Evolutionary conservation across 768 basidiomycete species (phyloP).

Genomic region (Tylopilus vinaceipallidus): DNA sequence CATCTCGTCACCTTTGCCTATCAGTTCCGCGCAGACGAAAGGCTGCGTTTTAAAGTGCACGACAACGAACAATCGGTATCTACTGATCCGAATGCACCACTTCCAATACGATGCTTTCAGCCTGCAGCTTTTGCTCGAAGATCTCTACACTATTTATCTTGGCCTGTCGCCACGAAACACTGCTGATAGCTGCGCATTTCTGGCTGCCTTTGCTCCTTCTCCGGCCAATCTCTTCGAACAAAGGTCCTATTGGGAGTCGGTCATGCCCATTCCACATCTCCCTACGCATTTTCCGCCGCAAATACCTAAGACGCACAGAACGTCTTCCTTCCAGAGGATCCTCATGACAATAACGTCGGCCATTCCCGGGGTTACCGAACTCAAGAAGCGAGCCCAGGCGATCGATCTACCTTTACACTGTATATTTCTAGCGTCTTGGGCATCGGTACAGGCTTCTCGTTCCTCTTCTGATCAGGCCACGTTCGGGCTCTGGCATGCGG

Average conservation of each 20-base stretch:
- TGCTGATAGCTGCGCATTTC: constrained; percentile 30
- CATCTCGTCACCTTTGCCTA: constrained; percentile 21
- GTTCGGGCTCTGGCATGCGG: constrained; percentile 49
- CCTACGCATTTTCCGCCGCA: constrained; percentile 29
- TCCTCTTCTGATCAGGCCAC: constrained; percentile 29
- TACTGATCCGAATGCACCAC: constrained; percentile 42
- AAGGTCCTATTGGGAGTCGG: constrained; percentile 36
- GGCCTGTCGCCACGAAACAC: constrained; percentile 22
- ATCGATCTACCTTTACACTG: constrained; percentile 37
- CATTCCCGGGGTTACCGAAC: constrained; percentile 40
- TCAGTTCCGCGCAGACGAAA: constrained; percentile 19
- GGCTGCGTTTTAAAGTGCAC: constrained; percentile 19
- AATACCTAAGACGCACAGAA: neutral
- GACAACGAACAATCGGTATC: constrained; percentile 11
- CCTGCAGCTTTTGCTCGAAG: constrained; percentile 38
- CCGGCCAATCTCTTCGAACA: constrained; percentile 20
- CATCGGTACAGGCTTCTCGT: constrained; percentile 35
- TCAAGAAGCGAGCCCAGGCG: constrained; percentile 44
- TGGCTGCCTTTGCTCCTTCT: constrained; percentile 23
- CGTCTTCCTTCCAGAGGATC: constrained; percentile 1
- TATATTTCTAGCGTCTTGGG: constrained; percentile 46
- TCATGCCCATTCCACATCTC: constrained; percentile 29
- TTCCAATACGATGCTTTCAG: constrained; percentile 53
- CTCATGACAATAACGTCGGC: constrained; percentile 36
- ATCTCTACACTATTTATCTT: constrained; percentile 37